Conservation (phyloP, 2,329 filamentous ascomycete species). For the Phialophora chinensis region DNA sequence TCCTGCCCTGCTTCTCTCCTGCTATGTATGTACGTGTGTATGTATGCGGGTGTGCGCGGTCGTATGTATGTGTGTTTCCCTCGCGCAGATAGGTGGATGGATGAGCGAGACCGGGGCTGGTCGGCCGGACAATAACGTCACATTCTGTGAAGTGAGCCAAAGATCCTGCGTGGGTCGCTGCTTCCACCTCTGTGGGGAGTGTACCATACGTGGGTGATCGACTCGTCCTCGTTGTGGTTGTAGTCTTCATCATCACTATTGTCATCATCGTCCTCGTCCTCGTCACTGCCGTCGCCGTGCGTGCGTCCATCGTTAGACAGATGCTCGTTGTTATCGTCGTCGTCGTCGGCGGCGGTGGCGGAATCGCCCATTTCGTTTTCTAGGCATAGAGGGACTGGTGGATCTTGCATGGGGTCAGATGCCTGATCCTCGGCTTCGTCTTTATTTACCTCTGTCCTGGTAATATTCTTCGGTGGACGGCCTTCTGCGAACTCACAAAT, state of each 20-base stretch:
- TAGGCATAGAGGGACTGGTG: too few species aligned
- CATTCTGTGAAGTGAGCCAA: background rate
- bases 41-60: background rate
- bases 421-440: background rate
- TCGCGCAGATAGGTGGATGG: background rate
- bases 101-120: background rate
- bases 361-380: background rate
- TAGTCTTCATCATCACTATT: background rate
- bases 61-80: background rate
- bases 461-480: background rate
- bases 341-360: too few species aligned
- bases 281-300: background rate
- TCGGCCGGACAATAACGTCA: background rate
- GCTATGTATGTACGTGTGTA: background rate
- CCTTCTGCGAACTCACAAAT: background rate
- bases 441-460: background rate
- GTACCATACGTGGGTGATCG: background rate
- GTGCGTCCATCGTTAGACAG: background rate
- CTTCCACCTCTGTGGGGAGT: background rate
- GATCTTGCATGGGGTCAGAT: background rate
- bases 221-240: background rate
- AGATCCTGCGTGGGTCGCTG: background rate
- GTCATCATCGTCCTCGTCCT: background rate
- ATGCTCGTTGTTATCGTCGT: background rate
- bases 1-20: background rate